Evolutionary conservation across 2,329 filamentous ascomycete genomes (phyloP), one percentile per base, ranked within the genome.

Genomic region (Aspergillus novoparasiticus): DNA sequence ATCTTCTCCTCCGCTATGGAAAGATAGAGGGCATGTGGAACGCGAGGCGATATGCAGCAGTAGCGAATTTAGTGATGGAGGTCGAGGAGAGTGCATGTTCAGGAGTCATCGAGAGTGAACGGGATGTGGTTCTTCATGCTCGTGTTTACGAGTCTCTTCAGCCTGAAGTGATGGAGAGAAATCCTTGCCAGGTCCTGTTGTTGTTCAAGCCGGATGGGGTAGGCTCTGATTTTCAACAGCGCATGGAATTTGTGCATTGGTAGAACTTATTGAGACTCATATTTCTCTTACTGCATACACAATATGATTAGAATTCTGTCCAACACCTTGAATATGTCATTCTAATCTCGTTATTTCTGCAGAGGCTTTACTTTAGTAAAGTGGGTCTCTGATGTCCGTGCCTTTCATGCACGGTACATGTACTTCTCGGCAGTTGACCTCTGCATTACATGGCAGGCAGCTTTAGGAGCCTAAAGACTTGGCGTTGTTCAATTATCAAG

Each of bases 1-100:
- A 34, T 21, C 30, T 54, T 12, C 26, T 54, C 0, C 11, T 30
- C 28, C 32, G n/a, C n/a, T 54, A 36, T 54, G 50, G 50, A 2
- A 54, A 36, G 50, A 23, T 54, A 21, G 50, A 54, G 50, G 50
- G 50, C 10, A 54, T 54, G 50, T 54, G 50, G 50, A 36, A 54
- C 50, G 50, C 50, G 19, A 54, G 16, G 28, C 50, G 26, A 12
- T 54, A 54, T 23, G 50, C 50, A 23, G 32, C 50, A 9, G 50
- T 54, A 23, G 26, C 50, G 4, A 32, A 6, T 21, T 16, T 34
- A 14, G 28, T 54, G 19, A 34, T 54, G 50, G 50, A 54, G 12
- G 30, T 34, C 9, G 50, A 54, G 50, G 50, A 54, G 50, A 30
- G 50, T 12, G 50, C 50, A 23, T 54, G 50, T 34, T 14, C 10